A percentile compares a stretch with the other conserved stretches of the same genome.
phyloP scores from a whole-genome alignment of 164 flowering plant genomes.

The Aristolochia fimbriata region DNA sequence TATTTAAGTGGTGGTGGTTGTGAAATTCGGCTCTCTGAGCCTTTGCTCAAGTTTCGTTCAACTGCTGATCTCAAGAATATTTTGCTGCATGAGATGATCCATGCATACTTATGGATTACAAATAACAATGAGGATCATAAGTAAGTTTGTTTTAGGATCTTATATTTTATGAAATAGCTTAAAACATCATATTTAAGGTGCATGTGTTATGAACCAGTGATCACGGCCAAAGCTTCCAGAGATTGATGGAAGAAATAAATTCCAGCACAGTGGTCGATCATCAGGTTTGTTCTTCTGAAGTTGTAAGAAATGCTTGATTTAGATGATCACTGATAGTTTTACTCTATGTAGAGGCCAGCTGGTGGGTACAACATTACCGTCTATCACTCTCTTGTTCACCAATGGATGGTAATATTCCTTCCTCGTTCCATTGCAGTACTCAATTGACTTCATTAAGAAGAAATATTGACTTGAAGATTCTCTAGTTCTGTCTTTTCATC shows the following conservation, averaged over 20 bases:
- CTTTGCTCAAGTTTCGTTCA: constrained; percentile 12
- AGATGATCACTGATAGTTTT: not conserved
- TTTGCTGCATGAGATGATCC: constrained; percentile 16
- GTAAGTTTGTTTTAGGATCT: constrained; percentile 1
- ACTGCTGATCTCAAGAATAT: constrained; percentile 12
- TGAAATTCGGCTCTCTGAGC: constrained; percentile 15
- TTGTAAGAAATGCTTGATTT: not conserved
- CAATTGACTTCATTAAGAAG: too few species aligned
- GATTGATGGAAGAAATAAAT: constrained; percentile 12
- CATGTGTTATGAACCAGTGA: constrained; percentile 6
- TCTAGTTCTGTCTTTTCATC: too few species aligned
- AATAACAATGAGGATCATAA: constrained; percentile 8
- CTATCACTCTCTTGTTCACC: constrained; percentile 7
- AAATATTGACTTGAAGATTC: too few species aligned
- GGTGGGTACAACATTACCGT: constrained; percentile 12
- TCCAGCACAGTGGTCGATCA: constrained; percentile 10
- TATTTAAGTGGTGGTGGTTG: constrained; percentile 10
- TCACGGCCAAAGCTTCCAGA: constrained; percentile 12
- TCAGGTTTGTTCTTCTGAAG: constrained; percentile 10
- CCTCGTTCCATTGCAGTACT: too few species aligned
- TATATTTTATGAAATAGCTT: not conserved
- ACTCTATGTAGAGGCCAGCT: constrained; percentile 10
- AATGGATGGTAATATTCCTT: constrained; percentile 8
- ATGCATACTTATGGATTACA: constrained; percentile 13
- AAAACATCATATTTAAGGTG: not conserved